Conservation (phyloP, 331 rosid species). For the Malus hybrid region DNA sequence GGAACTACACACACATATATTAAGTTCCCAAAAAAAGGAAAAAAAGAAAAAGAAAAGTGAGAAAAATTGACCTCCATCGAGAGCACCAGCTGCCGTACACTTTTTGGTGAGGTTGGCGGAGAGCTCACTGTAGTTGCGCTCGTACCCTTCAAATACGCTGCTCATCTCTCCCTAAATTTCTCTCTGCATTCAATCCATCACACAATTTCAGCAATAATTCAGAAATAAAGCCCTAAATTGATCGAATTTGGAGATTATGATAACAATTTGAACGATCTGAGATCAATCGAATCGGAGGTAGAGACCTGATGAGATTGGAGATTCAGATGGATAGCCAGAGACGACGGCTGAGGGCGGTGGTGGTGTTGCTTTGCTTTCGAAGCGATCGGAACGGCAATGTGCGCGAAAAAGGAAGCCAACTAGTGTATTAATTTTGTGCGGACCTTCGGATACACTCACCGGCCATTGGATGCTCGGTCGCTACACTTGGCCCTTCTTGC, state of each 20-base stretch:
- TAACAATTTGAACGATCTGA: not conserved
- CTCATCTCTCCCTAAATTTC: constrained; percentile 48
- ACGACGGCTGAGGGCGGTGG: not conserved
- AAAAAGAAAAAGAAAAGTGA: not conserved
- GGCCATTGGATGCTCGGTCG: no score
- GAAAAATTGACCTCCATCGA: constrained; percentile 59
- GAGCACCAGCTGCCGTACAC: constrained; percentile 61
- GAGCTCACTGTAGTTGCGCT: constrained; percentile 83
- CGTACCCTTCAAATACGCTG: constrained; percentile 80
- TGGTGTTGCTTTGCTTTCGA: not conserved
- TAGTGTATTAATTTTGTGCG: constrained; percentile 29
- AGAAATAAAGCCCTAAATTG: constrained; percentile 2
- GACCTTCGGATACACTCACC: no score
- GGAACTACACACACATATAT: not conserved
- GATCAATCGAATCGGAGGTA: not conserved
- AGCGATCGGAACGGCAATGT: not conserved
- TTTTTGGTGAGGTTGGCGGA: constrained; percentile 70
- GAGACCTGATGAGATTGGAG: constrained; percentile 5
- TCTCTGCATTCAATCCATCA: constrained; percentile 11
- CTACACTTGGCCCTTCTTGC: not conserved
- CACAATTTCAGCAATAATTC: constrained; percentile 5
- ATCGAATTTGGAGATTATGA: constrained; percentile 32
- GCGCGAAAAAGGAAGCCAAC: not conserved
- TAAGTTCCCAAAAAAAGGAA: not conserved
- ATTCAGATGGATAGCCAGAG: not conserved